phyloP scores from a whole-genome alignment of 768 basidiomycete genomes.

The Omphalotus guepiniiformis region DNA sequence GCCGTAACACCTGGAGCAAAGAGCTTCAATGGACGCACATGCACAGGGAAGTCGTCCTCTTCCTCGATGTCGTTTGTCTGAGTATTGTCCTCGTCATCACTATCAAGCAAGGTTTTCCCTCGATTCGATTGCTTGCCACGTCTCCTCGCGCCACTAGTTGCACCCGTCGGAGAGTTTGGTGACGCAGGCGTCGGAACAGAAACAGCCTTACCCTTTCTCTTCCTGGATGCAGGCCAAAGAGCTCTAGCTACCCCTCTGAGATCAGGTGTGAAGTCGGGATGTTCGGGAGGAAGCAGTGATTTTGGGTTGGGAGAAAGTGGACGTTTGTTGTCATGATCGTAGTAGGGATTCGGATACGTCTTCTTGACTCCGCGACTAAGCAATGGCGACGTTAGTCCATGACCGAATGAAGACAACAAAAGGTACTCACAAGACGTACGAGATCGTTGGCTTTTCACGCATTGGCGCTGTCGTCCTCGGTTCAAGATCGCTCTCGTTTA shows the following conservation, averaged over 20 bases:
- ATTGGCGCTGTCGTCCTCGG: slow-evolving; percentile 12
- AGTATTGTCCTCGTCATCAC: slow-evolving; percentile 7
- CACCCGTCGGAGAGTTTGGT: neutral
- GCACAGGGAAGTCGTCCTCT: neutral
- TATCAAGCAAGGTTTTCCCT: neutral
- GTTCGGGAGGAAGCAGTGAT: slow-evolving; percentile 36
- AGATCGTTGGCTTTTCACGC: slow-evolving; percentile 40
- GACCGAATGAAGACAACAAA: neutral
- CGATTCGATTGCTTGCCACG: neutral
- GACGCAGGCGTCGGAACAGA: neutral
- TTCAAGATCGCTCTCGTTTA: slow-evolving; percentile 9
- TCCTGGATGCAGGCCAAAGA: slow-evolving; percentile 3
- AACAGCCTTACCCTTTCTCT: slow-evolving; percentile 6
- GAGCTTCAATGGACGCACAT: slow-evolving; percentile 2
- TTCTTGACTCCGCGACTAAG: slow-evolving; percentile 45
- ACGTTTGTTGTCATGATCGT: slow-evolving; percentile 16
- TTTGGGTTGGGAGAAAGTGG: slow-evolving; percentile 20
- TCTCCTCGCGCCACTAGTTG: neutral
- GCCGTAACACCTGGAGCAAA: neutral
- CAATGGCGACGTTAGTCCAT: slow-evolving; percentile 5
- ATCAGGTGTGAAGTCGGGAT: slow-evolving; percentile 42
- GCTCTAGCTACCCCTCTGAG: slow-evolving; percentile 3
- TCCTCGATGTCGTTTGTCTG: too few relatives aligned
- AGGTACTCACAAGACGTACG: slow-evolving; percentile 46
- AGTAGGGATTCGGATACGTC: slow-evolving; percentile 42